Evolutionary conservation across 2,329 filamentous ascomycete genomes (phyloP).

Genomic region (Nemania bipapillata): DNA sequence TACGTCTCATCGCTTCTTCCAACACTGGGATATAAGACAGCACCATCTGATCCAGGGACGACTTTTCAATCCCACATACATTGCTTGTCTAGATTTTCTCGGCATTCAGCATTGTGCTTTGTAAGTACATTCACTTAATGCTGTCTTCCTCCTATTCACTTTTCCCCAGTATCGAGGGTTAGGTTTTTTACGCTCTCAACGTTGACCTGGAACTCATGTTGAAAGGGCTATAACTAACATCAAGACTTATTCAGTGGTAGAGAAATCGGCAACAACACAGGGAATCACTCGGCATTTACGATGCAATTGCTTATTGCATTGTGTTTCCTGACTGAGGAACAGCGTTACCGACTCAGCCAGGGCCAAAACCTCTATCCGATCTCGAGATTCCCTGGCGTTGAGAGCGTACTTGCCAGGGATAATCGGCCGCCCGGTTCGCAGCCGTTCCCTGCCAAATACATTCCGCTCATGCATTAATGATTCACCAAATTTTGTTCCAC

Average conservation of each 20-base stretch:
- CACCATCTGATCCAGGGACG: background rate
- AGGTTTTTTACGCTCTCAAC: too few relatives aligned
- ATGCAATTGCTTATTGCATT: conserved; percentile 30
- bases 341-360: background rate
- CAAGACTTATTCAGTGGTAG: conserved; percentile 9
- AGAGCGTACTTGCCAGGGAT: conserved; percentile 28
- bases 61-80: background rate
- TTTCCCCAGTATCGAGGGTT: too few relatives aligned
- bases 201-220: background rate
- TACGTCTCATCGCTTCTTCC: background rate
- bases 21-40: conserved; percentile 32
- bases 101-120: conserved; percentile 29
- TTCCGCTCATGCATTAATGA: conserved; percentile 24
- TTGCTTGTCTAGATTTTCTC: conserved; percentile 23
- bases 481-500: background rate
- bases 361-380: background rate
- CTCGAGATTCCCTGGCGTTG: conserved; percentile 20
- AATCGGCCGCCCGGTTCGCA: conserved; percentile 33
- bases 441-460: conserved; percentile 8
- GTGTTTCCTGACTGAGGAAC: conserved; percentile 26
- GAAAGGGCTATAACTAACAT: background rate
- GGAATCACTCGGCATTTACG: conserved; percentile 35
- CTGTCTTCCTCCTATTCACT: too few relatives aligned
- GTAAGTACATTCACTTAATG: conserved; percentile 9
- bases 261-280: conserved; percentile 34